phyloP scores from a whole-genome alignment of 345 rosid genomes.

The Bruguiera gymnorhiza region DNA sequence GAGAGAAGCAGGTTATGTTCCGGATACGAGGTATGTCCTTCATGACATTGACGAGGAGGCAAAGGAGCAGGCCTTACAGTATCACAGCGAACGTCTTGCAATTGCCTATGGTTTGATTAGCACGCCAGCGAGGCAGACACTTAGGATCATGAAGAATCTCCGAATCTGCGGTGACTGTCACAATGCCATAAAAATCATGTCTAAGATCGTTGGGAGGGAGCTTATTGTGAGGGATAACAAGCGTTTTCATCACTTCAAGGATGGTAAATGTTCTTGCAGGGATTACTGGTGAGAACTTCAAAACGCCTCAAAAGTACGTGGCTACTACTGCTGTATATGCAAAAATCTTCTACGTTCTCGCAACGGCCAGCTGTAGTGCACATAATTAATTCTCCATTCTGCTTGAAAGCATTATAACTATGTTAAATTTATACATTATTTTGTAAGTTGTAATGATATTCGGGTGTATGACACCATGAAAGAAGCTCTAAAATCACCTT shows the following conservation, averaged over 20 bases:
- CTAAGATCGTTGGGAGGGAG: conserved; percentile 59
- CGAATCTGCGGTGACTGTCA: conserved; percentile 71
- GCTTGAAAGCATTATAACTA: neutral
- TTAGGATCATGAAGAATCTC: conserved; percentile 61
- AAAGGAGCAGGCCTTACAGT: conserved; percentile 57
- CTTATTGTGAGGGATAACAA: conserved; percentile 64
- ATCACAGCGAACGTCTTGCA: conserved; percentile 58
- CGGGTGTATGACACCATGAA: too few species aligned
- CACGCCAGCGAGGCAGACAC: conserved; percentile 54
- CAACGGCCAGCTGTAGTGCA: neutral
- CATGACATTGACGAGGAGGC: conserved; percentile 64
- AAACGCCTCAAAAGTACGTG: neutral
- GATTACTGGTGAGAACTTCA: conserved; percentile 45
- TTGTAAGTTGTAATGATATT: neutral
- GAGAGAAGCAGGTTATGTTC: conserved; percentile 58
- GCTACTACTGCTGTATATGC: neutral
- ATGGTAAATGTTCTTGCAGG: conserved; percentile 57
- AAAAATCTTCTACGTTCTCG: neutral
- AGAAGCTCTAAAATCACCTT: too few species aligned
- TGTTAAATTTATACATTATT: neutral
- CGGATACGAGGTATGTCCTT: conserved; percentile 59
- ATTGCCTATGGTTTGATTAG: conserved; percentile 65
- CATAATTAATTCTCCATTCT: neutral
- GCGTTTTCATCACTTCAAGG: conserved; percentile 60
- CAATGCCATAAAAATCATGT: conserved; percentile 63